These are phyloP conservation scores for Drechslerella coelobrocha DNA, from an alignment of 2,329 filamentous ascomycete genomes.

Conservation along the genomic window DNA sequence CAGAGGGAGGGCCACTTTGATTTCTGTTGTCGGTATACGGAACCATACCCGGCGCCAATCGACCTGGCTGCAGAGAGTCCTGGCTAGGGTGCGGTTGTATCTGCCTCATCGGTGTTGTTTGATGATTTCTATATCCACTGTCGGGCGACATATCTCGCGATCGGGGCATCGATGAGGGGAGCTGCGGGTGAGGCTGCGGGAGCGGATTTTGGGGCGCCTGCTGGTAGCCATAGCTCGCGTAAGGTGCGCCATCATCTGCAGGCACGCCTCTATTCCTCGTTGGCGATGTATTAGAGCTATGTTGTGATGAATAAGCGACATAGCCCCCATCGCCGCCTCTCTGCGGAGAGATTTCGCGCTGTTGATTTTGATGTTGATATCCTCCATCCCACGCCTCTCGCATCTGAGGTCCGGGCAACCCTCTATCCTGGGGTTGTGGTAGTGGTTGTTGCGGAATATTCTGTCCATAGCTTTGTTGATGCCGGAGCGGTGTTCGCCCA, in stretches of 20 bases:
- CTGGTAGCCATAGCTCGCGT: conserved; percentile 15
- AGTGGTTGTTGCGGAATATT: conserved; percentile 5
- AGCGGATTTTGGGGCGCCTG: neutral
- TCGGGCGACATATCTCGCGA: conserved; percentile 5
- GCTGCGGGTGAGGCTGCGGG: conserved; percentile 10
- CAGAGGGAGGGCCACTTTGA: conserved; percentile 18
- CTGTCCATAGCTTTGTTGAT: conserved; percentile 40
- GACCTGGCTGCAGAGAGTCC: conserved; percentile 30
- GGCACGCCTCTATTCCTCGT: conserved; percentile 38
- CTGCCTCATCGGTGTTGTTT: conserved; percentile 30
- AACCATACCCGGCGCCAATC: conserved; percentile 14
- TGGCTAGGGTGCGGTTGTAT: conserved; percentile 37
- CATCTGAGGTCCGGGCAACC: conserved; percentile 18
- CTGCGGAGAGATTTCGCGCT: neutral
- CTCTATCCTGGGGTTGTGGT: conserved; percentile 20
- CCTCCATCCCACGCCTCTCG: conserved; percentile 24
- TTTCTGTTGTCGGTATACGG: conserved; percentile 12
- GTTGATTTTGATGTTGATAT: conserved; percentile 3
- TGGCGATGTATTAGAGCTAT: conserved; percentile 26
- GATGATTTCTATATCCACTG: conserved; percentile 19
- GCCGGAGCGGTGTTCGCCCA: conserved; percentile 40
- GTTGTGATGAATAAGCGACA: conserved; percentile 2
- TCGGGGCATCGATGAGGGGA: neutral
- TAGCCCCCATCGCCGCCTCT: conserved; percentile 3
- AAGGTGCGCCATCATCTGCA: conserved; percentile 20